These are phyloP conservation scores for Verbascum thapsus DNA, from an alignment of 257 asterid genomes.

Conservation along the genomic window DNA sequence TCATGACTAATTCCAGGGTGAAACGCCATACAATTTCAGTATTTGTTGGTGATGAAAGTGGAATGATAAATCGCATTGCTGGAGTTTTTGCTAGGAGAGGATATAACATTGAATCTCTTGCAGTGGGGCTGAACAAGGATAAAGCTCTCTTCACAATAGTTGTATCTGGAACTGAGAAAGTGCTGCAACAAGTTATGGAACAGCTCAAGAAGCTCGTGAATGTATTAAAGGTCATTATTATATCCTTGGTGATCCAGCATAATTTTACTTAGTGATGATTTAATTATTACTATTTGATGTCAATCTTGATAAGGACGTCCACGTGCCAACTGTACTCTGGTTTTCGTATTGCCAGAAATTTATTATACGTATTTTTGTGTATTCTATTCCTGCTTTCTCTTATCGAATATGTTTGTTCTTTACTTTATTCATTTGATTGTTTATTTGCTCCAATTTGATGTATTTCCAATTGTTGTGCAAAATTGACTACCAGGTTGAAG, in stretches of 20 bases:
- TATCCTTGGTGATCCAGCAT: slow-evolving; percentile 15
- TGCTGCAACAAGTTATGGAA: slow-evolving; percentile 81
- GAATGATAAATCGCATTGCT: slow-evolving; percentile 96
- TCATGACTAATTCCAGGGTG: slow-evolving; percentile 51
- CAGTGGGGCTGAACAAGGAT: slow-evolving; percentile 95
- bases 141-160: slow-evolving; percentile 93
- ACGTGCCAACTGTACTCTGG: background rate
- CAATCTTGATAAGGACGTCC: slow-evolving; percentile 7
- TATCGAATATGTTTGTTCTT: too few species aligned
- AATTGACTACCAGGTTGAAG: slow-evolving; percentile 67
- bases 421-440: background rate
- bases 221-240: slow-evolving; percentile 70
- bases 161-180: slow-evolving; percentile 86
- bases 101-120: slow-evolving; percentile 94
- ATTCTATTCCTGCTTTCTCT: background rate
- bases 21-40: slow-evolving; percentile 84
- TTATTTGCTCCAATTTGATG: slow-evolving; percentile 24
- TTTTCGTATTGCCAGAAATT: slow-evolving; percentile 11
- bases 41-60: slow-evolving; percentile 98
- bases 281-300: background rate
- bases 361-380: background rate
- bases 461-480: slow-evolving; percentile 8
- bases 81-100: slow-evolving; percentile 99
- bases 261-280: background rate
- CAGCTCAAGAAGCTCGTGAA: slow-evolving; percentile 93